phyloP scores from a whole-genome alignment of 495 filamentous ascomycete genomes.

The Mycothermus thermophilus region DNA sequence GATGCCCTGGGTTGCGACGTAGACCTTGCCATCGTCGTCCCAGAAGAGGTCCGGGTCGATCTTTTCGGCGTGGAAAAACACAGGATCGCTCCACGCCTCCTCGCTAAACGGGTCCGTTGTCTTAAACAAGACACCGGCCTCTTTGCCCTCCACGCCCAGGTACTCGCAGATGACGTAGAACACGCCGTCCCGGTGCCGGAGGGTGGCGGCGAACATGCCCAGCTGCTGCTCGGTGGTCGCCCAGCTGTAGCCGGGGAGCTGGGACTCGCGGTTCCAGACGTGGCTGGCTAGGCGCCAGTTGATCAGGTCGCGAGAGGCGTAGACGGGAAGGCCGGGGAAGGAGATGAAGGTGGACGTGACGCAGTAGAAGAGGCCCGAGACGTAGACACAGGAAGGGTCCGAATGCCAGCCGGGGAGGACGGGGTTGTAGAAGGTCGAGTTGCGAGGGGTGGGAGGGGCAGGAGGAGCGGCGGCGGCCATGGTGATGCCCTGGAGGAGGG shows the following conservation, averaged over 20 bases:
- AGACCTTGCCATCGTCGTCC: constrained; percentile 32
- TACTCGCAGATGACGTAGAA: constrained; percentile 32
- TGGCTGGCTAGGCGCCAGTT: constrained; percentile 22
- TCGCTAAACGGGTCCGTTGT: constrained; percentile 19
- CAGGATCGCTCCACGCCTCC: constrained; percentile 24
- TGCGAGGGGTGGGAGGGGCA: no score
- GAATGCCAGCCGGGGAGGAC: constrained; percentile 24
- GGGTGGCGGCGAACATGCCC: constrained; percentile 23
- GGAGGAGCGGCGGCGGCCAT: no score
- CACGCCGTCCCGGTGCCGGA: constrained; percentile 20
- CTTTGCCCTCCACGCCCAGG: constrained; percentile 11
- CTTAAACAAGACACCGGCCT: constrained; percentile 18
- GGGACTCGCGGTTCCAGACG: constrained; percentile 11
- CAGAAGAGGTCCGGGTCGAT: constrained; percentile 35
- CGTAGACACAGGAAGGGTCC: constrained; percentile 20
- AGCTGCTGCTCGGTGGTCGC: constrained; percentile 12
- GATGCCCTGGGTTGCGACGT: constrained; percentile 28
- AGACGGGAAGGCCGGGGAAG: constrained; percentile 24
- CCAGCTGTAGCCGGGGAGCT: constrained; percentile 12
- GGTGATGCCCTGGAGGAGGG: no score
- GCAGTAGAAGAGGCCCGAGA: constrained; percentile 23
- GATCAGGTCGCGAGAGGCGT: constrained; percentile 22
- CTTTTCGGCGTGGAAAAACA: constrained; percentile 19
- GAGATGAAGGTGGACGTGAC: constrained; percentile 24
- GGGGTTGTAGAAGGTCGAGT: constrained; percentile 21